phyloP scores from a whole-genome alignment of 2,329 filamentous ascomycete genomes.

The Exophiala dermatitidis region DNA sequence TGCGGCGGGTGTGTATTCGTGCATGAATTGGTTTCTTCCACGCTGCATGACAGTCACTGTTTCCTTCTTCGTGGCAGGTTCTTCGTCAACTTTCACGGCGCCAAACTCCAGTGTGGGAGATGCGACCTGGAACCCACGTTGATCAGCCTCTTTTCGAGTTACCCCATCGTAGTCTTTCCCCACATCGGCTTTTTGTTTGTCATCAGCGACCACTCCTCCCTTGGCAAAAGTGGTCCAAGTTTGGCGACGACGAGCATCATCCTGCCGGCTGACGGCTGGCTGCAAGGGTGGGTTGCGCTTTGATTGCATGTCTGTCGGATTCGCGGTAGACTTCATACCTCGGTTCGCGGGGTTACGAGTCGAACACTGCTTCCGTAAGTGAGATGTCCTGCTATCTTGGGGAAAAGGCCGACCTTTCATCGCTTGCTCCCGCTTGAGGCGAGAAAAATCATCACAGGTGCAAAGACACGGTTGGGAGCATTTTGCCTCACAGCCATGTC shows the following conservation, averaged over 20 bases:
- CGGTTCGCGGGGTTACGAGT: not conserved
- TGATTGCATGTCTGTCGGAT: not conserved
- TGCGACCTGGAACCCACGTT: not conserved
- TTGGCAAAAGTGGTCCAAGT: constrained; percentile 16
- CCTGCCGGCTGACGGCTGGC: not conserved
- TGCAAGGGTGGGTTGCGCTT: not conserved
- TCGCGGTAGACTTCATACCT: not conserved
- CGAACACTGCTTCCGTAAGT: constrained; percentile 15
- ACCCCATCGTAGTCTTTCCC: not conserved
- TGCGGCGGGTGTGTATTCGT: constrained; percentile 2
- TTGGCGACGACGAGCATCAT: not conserved
- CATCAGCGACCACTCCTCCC: constrained; percentile 8
- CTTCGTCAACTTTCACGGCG: not conserved
- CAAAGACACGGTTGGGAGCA: constrained; percentile 22
- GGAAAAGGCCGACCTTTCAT: not conserved
- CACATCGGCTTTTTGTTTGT: constrained; percentile 1
- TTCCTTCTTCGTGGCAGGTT: constrained; percentile 1
- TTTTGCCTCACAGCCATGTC: constrained; percentile 17
- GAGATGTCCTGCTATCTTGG: constrained; percentile 11
- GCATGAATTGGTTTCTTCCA: constrained; percentile 14
- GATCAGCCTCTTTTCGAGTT: not conserved
- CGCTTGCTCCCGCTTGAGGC: constrained; percentile 3
- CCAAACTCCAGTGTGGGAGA: not conserved
- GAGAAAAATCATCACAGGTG: constrained; percentile 15
- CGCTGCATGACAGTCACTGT: constrained; percentile 1